Evolutionary conservation across 2,329 filamentous ascomycete genomes (phyloP), one percentile per base, ranked within the genome.

Genomic region (Penicillium sp.): DNA sequence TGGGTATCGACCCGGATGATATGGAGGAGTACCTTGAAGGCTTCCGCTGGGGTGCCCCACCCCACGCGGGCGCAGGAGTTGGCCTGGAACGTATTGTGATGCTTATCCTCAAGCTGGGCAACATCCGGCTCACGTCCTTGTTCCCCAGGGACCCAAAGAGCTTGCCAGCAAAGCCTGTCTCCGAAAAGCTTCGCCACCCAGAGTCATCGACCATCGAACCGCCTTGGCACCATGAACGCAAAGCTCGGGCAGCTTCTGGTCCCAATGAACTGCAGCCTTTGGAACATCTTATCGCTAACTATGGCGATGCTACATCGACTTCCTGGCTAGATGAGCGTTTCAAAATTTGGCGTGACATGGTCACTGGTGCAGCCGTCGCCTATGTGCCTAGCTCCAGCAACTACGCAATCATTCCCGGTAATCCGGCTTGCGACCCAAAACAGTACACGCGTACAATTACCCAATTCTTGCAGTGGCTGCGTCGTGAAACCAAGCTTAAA

Each of bases 321-420:
- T 94, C 91, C 0, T 97, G 91, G 91, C 83, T 94, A 7, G 92
- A 97, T 70, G 89, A 91, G 7, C 86, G 91, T 7, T 96, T 92
- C 71, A 82, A 90, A 67, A 86, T 96, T 54, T 97, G 91, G 90
- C 86, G 92, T 29, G 90, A 96, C 68, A 76, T 82, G 19, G 72
- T 77, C 32, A 93, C 89, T 2, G 92, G 92, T 45, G 92, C 91
- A 0, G 91, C 91, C 5, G 81, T 96, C 32, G 89, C 91, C 10
- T 97, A 90, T 67, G 89, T 94, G 2, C 84, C 85, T 42, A 84
- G 88, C 61, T 85, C 84, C 65, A 68, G 41, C 60, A 88, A 88
- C 61, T 91, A 89, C 63, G 90, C 87, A 40, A 91, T 97, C 74
- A 85, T 92, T 34, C 89, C 92, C 14, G 92, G 92, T 51, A 87